Conservation (phyloP, 2,329 filamentous ascomycete species). For the Stachybotrys elegans region DNA sequence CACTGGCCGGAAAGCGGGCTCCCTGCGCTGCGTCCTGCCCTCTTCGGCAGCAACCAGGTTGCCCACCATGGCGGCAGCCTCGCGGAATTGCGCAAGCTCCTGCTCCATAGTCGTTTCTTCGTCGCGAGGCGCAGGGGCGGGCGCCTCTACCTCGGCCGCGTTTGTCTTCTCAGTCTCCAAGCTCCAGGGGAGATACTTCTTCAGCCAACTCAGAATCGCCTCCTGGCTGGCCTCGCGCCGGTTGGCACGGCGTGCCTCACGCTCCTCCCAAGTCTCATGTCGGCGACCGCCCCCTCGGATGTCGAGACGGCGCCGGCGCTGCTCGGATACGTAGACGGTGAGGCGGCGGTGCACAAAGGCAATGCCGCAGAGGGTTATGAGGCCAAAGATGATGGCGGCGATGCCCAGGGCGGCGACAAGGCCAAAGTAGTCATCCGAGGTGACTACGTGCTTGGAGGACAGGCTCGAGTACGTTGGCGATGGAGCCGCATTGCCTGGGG, state of each 20-base stretch:
- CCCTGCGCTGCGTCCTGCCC: constrained; percentile 13
- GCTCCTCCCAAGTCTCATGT: constrained; percentile 18
- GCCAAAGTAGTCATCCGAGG: constrained; percentile 4
- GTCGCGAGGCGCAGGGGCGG: constrained; percentile 2
- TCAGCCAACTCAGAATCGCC: constrained; percentile 8
- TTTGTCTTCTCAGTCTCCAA: constrained; percentile 17
- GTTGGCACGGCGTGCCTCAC: constrained; percentile 17
- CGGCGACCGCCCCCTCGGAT: constrained; percentile 19
- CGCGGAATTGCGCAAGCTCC: constrained; percentile 43
- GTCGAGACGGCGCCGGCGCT: constrained; percentile 12
- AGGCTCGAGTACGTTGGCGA: no score
- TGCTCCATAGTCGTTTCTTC: constrained; percentile 37
- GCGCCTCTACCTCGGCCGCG: constrained; percentile 14
- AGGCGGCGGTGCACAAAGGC: constrained; percentile 17
- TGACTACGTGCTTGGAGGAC: no score
- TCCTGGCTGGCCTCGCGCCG: constrained; percentile 20
- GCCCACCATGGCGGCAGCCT: constrained; percentile 39
- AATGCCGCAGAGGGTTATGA: constrained; percentile 19
- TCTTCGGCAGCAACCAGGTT: constrained; percentile 41
- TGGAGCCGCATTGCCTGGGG: no score
- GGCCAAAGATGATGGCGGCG: constrained; percentile 14
- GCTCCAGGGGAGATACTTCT: constrained; percentile 17
- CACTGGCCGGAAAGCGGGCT: no score
- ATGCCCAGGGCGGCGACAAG: constrained; percentile 19
- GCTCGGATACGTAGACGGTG: constrained; percentile 11